Base-by-base conservation (phyloP, 2,329 filamentous ascomycete species). In the Ampelomyces quisqualis region DNA sequence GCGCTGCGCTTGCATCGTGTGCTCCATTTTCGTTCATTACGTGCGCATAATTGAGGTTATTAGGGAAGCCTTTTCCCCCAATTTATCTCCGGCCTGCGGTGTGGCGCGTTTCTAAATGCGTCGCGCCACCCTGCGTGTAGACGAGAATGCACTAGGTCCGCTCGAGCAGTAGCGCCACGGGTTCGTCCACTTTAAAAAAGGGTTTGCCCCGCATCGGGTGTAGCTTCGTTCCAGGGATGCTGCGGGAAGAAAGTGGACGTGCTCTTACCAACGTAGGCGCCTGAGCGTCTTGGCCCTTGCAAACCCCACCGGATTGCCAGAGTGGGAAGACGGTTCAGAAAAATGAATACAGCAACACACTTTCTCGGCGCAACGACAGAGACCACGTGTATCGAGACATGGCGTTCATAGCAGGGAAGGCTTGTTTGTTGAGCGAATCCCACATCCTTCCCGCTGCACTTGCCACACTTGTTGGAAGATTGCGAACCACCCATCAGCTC, bases 81-180 rank as follows among this genome's bases (percentile, higher is more conserved):
- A 4, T 11, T 31, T 18, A 18, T 10, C 7, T 34, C 14, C 32
- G 26, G 14, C 17, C 15, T 11, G 40, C 18, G 24, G 22, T 34
- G 32, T 29, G 34, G 34, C 22, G n/a, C 17, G 39, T 32, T 43
- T 44, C 45, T 47, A 47, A 49, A 45, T 47, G 48, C 42, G 49
- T 32, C 40, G 22, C 9, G n/a, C n/a, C n/a, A n/a, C 29, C 24
- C 34, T 47, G 43, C 39, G 29, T 42, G 24, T 36, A 41, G 19
- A 20, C 38, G 34, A 43, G 36, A 44, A 33, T 5, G n/a, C 34
- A 34, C 48, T 49, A 46, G 28, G 7, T 30, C 41, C 21, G 21
- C 4, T 32, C 23, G 21, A 22, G 30, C 19, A 30, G 37, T 47
- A 51, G 50, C 38, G 34, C 43, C 41, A 47, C 36, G 29, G 26